These are phyloP conservation scores for Nepenthes alata DNA, from an alignment of 179 eudicot genomes.

Conservation along the genomic window DNA sequence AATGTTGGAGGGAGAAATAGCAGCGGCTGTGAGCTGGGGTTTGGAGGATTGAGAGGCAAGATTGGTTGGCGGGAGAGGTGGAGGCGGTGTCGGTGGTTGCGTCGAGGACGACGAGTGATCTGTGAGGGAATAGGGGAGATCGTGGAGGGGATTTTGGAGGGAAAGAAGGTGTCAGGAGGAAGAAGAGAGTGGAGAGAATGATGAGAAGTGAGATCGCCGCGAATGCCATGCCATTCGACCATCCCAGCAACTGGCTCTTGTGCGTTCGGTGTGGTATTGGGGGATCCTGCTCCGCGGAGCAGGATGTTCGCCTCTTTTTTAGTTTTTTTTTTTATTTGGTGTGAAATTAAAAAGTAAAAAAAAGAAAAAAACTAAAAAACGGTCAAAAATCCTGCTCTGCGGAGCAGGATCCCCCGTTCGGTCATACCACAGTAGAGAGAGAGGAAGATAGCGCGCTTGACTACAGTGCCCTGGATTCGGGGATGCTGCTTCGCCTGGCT, in stretches of 20 bases:
- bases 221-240: constrained; percentile 27
- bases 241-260: neutral
- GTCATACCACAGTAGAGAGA: too few relatives aligned
- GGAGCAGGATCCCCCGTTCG: too few relatives aligned
- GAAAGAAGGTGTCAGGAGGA: constrained; percentile 17
- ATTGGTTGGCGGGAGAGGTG: neutral
- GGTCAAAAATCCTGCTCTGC: too few relatives aligned
- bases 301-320: too few relatives aligned
- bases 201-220: constrained; percentile 22
- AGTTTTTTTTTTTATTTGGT: too few relatives aligned
- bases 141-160: constrained; percentile 7
- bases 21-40: constrained; percentile 20
- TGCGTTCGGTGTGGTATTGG: too few relatives aligned
- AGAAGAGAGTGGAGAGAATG: constrained; percentile 25
- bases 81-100: neutral
- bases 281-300: too few relatives aligned
- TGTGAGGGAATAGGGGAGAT: constrained; percentile 13
- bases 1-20: constrained; percentile 21
- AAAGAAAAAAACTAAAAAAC: too few relatives aligned
- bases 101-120: constrained; percentile 37
- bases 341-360: too few relatives aligned
- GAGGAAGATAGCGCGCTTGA: too few relatives aligned
- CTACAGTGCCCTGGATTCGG: too few relatives aligned
- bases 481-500: too few relatives aligned
- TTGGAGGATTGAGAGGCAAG: constrained; percentile 25